A percentile compares a stretch with the other conserved stretches of the same genome.
phyloP scores from a whole-genome alignment of 345 rosid species.

The Ailanthus altissimus region DNA sequence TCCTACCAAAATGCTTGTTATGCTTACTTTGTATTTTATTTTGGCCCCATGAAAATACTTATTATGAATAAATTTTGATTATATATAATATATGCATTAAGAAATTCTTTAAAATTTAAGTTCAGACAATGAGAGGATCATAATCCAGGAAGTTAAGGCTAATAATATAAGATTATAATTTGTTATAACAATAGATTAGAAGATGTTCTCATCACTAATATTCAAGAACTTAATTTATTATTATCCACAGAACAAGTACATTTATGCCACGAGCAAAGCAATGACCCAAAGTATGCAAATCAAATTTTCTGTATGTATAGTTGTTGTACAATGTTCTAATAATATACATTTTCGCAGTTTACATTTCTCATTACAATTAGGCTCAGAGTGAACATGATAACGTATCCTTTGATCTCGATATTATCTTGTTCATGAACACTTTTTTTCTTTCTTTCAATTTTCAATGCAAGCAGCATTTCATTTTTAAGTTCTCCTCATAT shows the following conservation, averaged over 20 bases:
- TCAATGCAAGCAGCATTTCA: neutral
- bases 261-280: slow-evolving; percentile 20
- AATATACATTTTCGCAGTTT: neutral
- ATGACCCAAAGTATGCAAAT: slow-evolving; percentile 1
- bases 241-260: neutral
- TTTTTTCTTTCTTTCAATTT: neutral
- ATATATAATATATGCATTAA: too few relatives aligned
- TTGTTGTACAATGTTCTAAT: neutral
- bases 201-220: neutral
- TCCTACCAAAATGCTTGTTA: too few relatives aligned
- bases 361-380: neutral
- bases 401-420: neutral
- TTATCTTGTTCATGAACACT: neutral
- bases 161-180: too few relatives aligned
- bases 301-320: neutral
- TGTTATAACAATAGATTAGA: too few relatives aligned
- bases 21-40: too few relatives aligned
- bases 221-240: neutral
- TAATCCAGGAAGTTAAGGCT: too few relatives aligned
- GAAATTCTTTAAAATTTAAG: too few relatives aligned
- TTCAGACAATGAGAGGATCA: too few relatives aligned
- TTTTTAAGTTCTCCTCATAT: neutral
- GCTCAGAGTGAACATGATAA: neutral
- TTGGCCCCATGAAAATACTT: too few relatives aligned
- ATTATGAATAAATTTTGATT: too few relatives aligned